Base-by-base conservation (phyloP, 495 filamentous ascomycete genomes). In the Penicillium argentinense region DNA sequence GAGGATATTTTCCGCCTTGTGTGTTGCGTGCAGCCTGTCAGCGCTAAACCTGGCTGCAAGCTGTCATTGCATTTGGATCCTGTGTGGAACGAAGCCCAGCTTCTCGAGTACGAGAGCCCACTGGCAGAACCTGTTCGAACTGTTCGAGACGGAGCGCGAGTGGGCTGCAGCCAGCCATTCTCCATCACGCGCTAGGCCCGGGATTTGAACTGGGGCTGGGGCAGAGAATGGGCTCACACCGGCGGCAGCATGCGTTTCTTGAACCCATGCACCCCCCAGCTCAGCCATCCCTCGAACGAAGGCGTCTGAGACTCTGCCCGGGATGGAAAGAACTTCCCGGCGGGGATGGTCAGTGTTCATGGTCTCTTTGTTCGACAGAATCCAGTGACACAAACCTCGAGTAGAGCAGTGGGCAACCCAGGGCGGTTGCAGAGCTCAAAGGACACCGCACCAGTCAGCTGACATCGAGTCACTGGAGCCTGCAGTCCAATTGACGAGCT, bases 101-200 rank as follows among this genome's bases (percentile, higher is more conserved):
- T 3, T 21, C 6, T 18, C 33, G 18, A 11, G 16, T 7, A 11
- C 27, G 33, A 5, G 14, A 18, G 14, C 11, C 39, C 11, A 25
- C 30, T 30, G 34, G 38, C n/a, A n/a, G n/a, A n/a, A n/a, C 22
- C 37, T 43, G 47, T 47, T 47, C 41, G 38, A 51, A 32, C 30
- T 9, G 47, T 48, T 58, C 47, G 52, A 36, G 39, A 39, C 19
- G 27, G 33, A 16, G 22, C 28, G 33, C 16, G 42, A 39, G 45
- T 17, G 37, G 36, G 19, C 53, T 63, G 59, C 53, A 63, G 56
- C 56, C 47, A 53, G 34, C 47, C 53, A 47, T 28, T 47, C 32
- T 42, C 38, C 39, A 63, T 63, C 59, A 63, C 56, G 36, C 53
- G 50, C 56, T 57, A 56, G 32, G 12, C 47, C 45, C 50, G 25